A percentile compares a stretch with the other conserved stretches of the same genome.
These are phyloP conservation scores for Phlegmacium glaucopus DNA, from an alignment of 768 basidiomycete genomes.

Conservation along the genomic window DNA sequence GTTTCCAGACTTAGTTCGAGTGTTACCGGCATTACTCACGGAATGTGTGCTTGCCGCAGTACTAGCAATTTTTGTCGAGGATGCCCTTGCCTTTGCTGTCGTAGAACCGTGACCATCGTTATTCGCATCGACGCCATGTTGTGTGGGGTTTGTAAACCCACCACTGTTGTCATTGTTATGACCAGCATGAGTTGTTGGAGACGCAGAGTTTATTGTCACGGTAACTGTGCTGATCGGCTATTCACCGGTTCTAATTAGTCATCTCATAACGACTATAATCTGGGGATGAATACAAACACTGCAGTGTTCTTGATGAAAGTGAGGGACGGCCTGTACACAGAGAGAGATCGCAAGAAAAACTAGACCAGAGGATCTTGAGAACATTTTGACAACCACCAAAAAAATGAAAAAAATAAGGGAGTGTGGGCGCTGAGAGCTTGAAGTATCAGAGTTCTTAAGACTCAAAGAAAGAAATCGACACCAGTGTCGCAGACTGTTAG, in stretches of 20 bases:
- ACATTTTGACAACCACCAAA: constrained; percentile 32
- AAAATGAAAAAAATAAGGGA: constrained; percentile 8
- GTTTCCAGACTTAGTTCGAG: neutral
- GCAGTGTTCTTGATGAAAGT: constrained; percentile 15
- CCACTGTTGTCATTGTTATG: neutral
- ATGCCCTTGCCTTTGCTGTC: constrained; percentile 6
- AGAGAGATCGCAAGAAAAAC: constrained; percentile 39
- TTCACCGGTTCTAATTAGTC: constrained; percentile 9
- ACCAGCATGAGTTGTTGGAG: neutral
- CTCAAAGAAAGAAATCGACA: constrained; percentile 41
- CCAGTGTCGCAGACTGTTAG: constrained; percentile 47
- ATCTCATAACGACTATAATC: neutral
- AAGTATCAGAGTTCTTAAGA: constrained; percentile 19
- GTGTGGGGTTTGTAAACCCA: neutral
- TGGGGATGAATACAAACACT: constrained; percentile 14
- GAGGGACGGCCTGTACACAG: constrained; percentile 30
- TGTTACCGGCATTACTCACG: constrained; percentile 3
- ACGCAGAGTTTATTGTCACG: constrained; percentile 21
- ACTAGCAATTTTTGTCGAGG: constrained; percentile 3
- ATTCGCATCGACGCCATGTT: neutral
- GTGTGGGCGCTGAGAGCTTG: constrained; percentile 21
- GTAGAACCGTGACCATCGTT: neutral
- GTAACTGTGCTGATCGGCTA: constrained; percentile 22
- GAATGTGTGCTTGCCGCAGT: constrained; percentile 2
- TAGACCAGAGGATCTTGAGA: constrained; percentile 35